Evolutionary conservation across 2,329 filamentous ascomycete genomes (phyloP).

Genomic region (Lasiodiplodia citricola): DNA sequence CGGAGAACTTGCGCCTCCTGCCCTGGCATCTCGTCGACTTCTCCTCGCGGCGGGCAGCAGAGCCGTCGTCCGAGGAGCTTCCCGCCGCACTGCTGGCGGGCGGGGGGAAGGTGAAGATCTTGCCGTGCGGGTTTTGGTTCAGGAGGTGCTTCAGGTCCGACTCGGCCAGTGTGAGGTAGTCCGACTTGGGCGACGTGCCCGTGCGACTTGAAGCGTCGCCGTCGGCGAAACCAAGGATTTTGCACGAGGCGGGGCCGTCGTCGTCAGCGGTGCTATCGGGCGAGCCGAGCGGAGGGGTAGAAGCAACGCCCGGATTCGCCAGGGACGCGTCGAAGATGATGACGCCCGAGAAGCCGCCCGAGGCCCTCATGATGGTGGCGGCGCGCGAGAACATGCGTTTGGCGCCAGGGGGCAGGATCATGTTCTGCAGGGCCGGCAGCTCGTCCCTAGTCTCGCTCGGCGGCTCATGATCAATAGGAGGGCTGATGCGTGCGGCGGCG

Average conservation of each 20-base stretch:
- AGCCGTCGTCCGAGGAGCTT: neutral
- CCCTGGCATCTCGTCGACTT: neutral
- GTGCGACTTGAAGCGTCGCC: constrained; percentile 5
- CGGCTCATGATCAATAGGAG: neutral
- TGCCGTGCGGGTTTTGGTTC: constrained; percentile 23
- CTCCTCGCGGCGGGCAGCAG: too few species aligned
- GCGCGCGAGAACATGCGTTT: constrained; percentile 41
- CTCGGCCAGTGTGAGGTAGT: constrained; percentile 32
- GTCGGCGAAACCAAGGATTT: constrained; percentile 32
- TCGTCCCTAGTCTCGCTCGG: neutral
- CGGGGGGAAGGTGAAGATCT: constrained; percentile 13
- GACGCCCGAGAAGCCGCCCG: constrained; percentile 41
- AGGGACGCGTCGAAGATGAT: constrained; percentile 42
- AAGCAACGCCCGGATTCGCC: constrained; percentile 16
- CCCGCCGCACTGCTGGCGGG: too few species aligned
- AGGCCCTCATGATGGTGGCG: constrained; percentile 39
- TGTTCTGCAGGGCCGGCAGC: constrained; percentile 33
- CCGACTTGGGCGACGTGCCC: neutral
- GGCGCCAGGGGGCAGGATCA: constrained; percentile 36
- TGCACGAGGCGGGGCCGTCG: constrained; percentile 13
- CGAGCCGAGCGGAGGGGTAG: neutral
- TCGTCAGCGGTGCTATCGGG: too few species aligned
- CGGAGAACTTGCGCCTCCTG: neutral
- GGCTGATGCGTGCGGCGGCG: neutral
- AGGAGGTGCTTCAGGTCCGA: constrained; percentile 31